A percentile compares a stretch with the other conserved stretches of the same genome.
These are phyloP conservation scores for Mentha longifolia DNA, from an alignment of 257 asterid species.

Conservation along the genomic window DNA sequence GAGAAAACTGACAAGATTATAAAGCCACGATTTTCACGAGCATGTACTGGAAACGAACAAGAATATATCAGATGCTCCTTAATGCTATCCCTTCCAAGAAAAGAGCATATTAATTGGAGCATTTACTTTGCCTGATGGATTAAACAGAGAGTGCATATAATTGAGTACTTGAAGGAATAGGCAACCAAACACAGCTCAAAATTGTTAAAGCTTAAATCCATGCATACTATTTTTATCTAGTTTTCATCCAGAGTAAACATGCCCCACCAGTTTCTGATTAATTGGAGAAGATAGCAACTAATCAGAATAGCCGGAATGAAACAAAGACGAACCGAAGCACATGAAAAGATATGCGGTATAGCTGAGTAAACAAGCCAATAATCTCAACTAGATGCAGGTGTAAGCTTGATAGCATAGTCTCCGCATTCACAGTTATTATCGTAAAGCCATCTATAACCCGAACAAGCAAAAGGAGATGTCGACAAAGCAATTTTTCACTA, in stretches of 20 bases:
- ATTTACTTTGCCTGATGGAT: no score
- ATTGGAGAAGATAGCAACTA: not conserved
- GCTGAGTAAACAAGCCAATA: not conserved
- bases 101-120: not conserved
- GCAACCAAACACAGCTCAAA: no score
- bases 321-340: not conserved
- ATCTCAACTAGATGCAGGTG: not conserved
- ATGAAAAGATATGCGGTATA: not conserved
- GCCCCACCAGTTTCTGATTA: not conserved
- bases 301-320: not conserved
- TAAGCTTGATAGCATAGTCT: not conserved
- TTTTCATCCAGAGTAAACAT: not conserved
- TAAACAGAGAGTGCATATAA: no score
- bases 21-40: not conserved
- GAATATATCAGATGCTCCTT: not conserved
- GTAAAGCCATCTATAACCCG: not conserved
- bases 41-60: no score
- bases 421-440: not conserved
- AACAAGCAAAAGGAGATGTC: not conserved
- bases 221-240: not conserved
- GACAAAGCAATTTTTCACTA: not conserved
- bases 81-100: not conserved
- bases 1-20: not conserved
- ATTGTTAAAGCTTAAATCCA: no score
- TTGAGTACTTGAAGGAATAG: no score